Conservation (phyloP, 495 filamentous ascomycete genomes). For the Neurospora hispaniola region DNA sequence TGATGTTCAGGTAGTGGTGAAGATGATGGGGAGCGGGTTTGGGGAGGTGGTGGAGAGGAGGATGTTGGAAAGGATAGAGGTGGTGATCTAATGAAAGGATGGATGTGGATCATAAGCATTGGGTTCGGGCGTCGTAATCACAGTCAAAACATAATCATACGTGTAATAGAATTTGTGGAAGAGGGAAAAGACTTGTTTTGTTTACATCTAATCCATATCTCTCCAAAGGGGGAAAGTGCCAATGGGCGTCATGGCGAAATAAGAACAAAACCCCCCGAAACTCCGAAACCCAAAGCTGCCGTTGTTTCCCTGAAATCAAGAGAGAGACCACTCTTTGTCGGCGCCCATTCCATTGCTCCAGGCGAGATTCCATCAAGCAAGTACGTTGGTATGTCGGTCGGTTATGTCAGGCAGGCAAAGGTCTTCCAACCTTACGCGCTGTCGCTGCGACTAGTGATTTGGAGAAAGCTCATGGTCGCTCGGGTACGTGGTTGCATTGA, state of each 20-base stretch:
- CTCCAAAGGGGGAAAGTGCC: background rate
- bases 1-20: slow-evolving; percentile 28
- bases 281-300: background rate
- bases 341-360: background rate
- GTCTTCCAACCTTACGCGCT: background rate
- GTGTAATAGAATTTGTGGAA: background rate
- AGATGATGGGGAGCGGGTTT: slow-evolving; percentile 27
- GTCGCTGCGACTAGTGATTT: background rate
- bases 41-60: slow-evolving; percentile 18
- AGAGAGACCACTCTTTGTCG: background rate
- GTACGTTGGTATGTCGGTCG: background rate
- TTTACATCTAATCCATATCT: background rate
- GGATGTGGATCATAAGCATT: no score
- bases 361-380: background rate
- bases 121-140: no score
- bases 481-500: background rate
- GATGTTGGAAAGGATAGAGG: background rate
- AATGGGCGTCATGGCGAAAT: background rate
- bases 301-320: background rate
- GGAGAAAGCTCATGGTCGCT: background rate
- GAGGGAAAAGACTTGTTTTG: background rate
- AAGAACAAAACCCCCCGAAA: background rate
- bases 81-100: no score
- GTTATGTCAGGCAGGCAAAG: background rate
- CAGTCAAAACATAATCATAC: no score